phyloP scores from a whole-genome alignment of 352 stramenopile species.

The Pythium rishiriense region DNA sequence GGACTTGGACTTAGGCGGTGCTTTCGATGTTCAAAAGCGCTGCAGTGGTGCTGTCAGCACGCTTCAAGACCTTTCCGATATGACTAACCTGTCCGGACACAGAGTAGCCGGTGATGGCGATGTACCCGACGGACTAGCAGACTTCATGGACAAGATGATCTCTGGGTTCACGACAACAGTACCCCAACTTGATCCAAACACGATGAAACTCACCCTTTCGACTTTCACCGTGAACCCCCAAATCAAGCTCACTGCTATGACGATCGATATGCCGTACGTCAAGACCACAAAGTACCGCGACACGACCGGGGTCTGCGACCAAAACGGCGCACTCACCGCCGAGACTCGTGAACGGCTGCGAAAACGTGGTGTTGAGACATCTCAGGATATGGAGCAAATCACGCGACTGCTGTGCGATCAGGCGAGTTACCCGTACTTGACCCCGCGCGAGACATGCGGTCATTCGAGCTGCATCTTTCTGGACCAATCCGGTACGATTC shows the following conservation, averaged over 20 bases:
- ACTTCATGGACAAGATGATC: constrained; percentile 26
- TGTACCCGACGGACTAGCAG: constrained; percentile 25
- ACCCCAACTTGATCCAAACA: constrained; percentile 23
- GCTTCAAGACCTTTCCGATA: constrained; percentile 31
- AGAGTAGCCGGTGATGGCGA: no score
- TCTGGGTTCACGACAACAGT: constrained; percentile 33
- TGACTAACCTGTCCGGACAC: constrained; percentile 25
- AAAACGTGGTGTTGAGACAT: background rate
- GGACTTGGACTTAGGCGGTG: constrained; percentile 8
- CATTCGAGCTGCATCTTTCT: constrained; percentile 38
- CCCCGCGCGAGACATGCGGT: constrained; percentile 28
- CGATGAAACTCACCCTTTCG: constrained; percentile 32
- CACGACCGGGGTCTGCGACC: constrained; percentile 27
- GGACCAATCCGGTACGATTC: constrained; percentile 31
- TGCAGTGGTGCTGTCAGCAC: constrained; percentile 41
- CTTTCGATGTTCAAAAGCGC: constrained; percentile 23
- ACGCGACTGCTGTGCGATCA: constrained; percentile 31
- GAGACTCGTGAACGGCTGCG: background rate
- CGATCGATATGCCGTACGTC: constrained; percentile 36
- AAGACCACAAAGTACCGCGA: constrained; percentile 31
- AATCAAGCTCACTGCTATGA: constrained; percentile 41
- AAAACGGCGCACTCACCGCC: constrained; percentile 12
- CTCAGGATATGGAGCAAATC: background rate
- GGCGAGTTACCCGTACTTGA: constrained; percentile 33
- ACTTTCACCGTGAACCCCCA: constrained; percentile 35